Base-by-base conservation (phyloP, 441 rosid genomes). In the Adansonia madagascariensis region DNA sequence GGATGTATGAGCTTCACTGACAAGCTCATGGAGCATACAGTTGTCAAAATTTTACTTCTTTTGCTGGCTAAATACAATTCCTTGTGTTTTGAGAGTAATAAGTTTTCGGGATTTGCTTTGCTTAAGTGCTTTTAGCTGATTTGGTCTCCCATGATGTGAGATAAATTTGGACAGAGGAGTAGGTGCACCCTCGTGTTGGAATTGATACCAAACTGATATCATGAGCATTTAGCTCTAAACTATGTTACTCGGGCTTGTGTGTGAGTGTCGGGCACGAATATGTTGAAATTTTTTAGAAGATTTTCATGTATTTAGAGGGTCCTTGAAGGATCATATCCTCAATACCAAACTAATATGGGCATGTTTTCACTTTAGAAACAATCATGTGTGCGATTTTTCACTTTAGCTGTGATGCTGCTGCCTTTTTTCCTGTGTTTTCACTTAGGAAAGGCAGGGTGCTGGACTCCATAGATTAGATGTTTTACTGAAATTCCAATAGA, bases 361-460 rank as follows among this genome's bases (percentile, higher is more conserved):
- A 15, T 64, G 68, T 35, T 64, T 64, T 39, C 8, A 64, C 69
- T 64, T 64, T 35, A 64, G 47, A 64, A 64, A 39, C 22, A 64
- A 17, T 9, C 22, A 64, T 35, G 47, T 63, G 69, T 9, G 7
- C 17, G 14, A 11, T 59, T 59, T 22, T 59, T 59, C 63, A 59
- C 31, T 20, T 20, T 9, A 59, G 47, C 69, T 2, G 1, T 64
- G 69, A 39, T 35, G 68, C 68, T 63, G 18, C 68, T 31, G 46
- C 35, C 17, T 62, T 62, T 31, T 62, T 62, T 60, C 39, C 39
- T 22, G 44, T 14, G 18, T 63, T 63, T 6, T n/a, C 22, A 20
- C 68, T 63, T 35, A 35, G 46, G 39, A 10, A 63, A 15, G 50
- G 70, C 70, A n/a, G 70, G 41, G 15, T 39, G 63, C 10, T 20